Evolutionary conservation across 2,329 filamentous ascomycete genomes (phyloP).

Genomic region (Rachicladosporium sp.): DNA sequence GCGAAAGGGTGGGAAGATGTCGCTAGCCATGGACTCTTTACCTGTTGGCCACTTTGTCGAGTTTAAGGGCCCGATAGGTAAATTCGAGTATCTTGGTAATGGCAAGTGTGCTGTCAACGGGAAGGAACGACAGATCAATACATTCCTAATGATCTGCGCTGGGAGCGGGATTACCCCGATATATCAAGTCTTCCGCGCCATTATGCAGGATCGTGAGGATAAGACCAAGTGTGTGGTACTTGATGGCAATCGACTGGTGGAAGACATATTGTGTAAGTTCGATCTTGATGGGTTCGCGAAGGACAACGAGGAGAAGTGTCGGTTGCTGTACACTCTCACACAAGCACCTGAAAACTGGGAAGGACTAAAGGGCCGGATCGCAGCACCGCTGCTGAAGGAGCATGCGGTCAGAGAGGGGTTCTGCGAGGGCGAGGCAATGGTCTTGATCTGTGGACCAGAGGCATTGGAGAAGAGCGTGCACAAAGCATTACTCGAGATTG

Average conservation of each 20-base stretch:
- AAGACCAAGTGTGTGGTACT: conserved; percentile 58
- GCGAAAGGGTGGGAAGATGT: conserved; percentile 65
- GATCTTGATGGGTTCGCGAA: conserved; percentile 56
- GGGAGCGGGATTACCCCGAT: conserved; percentile 91
- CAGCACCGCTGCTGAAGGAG: conserved; percentile 46
- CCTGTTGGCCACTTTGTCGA: conserved; percentile 63
- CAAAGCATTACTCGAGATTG: conserved; percentile 44
- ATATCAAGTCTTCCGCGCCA: conserved; percentile 66
- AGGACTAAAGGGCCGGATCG: conserved; percentile 57
- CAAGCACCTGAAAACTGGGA: conserved; percentile 52
- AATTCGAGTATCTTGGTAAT: conserved; percentile 63
- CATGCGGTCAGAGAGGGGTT: conserved; percentile 34
- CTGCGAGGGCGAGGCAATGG: conserved; percentile 39
- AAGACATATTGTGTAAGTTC: conserved; percentile 68
- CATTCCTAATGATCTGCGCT: conserved; percentile 76
- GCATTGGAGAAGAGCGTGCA: conserved; percentile 58
- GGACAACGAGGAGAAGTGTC: conserved; percentile 45
- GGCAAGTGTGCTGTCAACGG: conserved; percentile 53
- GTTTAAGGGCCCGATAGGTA: conserved; percentile 79
- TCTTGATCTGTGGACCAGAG: conserved; percentile 68
- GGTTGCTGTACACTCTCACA: conserved; percentile 58
- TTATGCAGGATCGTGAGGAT: conserved; percentile 54
- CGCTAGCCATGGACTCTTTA: conserved; percentile 60
- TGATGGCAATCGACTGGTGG: conserved; percentile 62
- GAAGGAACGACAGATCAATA: conserved; percentile 43